Evolutionary conservation across 2,329 filamentous ascomycete species (phyloP).

Genomic region (Cordyceps cicadae): DNA sequence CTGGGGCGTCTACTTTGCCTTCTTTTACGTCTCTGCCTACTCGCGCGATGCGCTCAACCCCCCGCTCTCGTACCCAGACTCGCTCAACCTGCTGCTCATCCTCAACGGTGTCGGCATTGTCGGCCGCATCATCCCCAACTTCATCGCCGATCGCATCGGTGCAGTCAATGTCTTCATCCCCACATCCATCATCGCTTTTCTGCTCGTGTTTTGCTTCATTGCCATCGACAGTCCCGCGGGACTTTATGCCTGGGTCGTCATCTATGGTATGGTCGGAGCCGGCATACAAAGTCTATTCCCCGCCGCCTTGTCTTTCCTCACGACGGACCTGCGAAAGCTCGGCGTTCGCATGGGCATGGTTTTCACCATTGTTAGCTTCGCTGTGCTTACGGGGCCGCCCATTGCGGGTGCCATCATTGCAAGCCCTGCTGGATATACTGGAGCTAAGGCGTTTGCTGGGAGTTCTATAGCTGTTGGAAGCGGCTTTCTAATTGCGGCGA

Average conservation of each 20-base stretch:
- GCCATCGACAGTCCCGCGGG: conserved; percentile 39
- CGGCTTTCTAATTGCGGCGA: conserved; percentile 30
- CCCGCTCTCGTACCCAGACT: conserved; percentile 35
- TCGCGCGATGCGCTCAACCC: conserved; percentile 32
- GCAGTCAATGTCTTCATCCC: conserved; percentile 54
- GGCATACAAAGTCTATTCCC: conserved; percentile 59
- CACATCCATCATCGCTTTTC: conserved; percentile 29
- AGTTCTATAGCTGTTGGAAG: conserved; percentile 32
- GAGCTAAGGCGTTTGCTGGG: conserved; percentile 43
- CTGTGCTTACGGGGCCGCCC: conserved; percentile 43
- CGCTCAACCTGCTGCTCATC: conserved; percentile 54
- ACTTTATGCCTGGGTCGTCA: conserved; percentile 52
- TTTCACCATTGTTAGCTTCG: conserved; percentile 47
- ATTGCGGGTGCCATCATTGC: conserved; percentile 43
- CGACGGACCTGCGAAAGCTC: conserved; percentile 41
- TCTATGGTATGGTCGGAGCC: conserved; percentile 55
- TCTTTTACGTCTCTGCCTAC: conserved; percentile 50
- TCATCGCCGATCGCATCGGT: conserved; percentile 49
- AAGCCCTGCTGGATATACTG: conserved; percentile 32
- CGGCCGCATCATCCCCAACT: conserved; percentile 50
- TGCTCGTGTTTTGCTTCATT: conserved; percentile 49
- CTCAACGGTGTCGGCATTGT: conserved; percentile 55
- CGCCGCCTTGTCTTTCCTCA: conserved; percentile 46
- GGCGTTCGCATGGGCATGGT: conserved; percentile 51
- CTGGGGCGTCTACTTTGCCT: conserved; percentile 47